Conservation (phyloP, 2,329 filamentous ascomycete genomes). For the Aspergillus thermomutatus region DNA sequence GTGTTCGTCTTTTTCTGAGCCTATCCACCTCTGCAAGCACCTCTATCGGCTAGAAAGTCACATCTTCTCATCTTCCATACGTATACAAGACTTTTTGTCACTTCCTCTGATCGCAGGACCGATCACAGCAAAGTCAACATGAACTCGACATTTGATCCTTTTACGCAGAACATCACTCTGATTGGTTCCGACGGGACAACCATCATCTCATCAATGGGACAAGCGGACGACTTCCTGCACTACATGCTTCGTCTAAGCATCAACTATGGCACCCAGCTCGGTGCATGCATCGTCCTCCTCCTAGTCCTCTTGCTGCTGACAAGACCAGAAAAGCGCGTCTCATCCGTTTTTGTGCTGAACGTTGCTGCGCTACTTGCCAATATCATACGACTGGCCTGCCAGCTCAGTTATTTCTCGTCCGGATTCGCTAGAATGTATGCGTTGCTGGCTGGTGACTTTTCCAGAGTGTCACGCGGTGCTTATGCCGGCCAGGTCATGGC, state of each 20-base stretch:
- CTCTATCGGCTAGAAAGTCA: background rate
- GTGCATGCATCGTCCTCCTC: constrained; percentile 63
- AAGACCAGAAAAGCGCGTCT: constrained; percentile 60
- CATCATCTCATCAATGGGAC: constrained; percentile 40
- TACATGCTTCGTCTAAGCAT: constrained; percentile 52
- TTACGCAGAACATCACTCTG: constrained; percentile 51
- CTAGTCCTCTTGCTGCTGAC: constrained; percentile 66
- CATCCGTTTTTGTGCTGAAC: constrained; percentile 65
- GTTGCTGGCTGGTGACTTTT: constrained; percentile 55
- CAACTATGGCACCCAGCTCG: constrained; percentile 69
- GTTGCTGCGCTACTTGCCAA: constrained; percentile 58
- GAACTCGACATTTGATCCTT: constrained; percentile 47
- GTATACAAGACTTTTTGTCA: background rate
- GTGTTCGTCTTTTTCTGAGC: background rate
- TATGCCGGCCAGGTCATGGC: constrained; percentile 48
- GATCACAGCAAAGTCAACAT: constrained; percentile 4
- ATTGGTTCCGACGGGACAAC: constrained; percentile 42
- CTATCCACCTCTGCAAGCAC: background rate
- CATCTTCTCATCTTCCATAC: background rate
- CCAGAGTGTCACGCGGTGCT: constrained; percentile 44
- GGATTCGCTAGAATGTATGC: constrained; percentile 61
- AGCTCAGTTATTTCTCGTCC: constrained; percentile 56
- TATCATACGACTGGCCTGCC: constrained; percentile 49
- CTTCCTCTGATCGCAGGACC: background rate
- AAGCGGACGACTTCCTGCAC: constrained; percentile 45